Evolutionary conservation across 2,329 filamentous ascomycete species (phyloP), one percentile per base, ranked within the genome.

Genomic region (Verticillium albo-atrum): DNA sequence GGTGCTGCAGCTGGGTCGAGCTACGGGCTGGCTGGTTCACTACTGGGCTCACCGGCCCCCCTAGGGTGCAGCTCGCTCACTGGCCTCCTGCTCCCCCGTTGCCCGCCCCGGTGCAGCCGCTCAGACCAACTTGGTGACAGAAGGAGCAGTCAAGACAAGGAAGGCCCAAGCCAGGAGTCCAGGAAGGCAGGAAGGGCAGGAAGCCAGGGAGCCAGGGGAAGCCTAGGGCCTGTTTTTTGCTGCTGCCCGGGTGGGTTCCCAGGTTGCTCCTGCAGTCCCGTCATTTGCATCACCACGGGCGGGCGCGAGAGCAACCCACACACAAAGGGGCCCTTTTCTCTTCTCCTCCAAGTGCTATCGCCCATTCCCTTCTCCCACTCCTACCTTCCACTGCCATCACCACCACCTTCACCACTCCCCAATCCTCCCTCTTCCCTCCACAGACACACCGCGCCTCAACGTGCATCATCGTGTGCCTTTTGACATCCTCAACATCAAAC

Each of bases 391-490:
- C 42, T 12, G 20, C 37, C 23, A n/a, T 20, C 55, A 55, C 35
- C 20, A 27, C 17, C 37, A 32, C 35, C 26, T 23, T 34, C 51
- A 54, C n/a, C 20, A n/a, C n/a, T 50, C 42, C 25, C 42, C 20
- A 12, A 25, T n/a, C 42, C 42, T 53, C 28, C 30, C 52, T 30
- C 17, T 51, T 23, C 50, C 30, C 42, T 28, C 54, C 54, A 56
- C 30, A 20, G n/a, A 50, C 23, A 20, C 42, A 26, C 57, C 32
- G 42, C 42, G 25, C 56, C 20, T 10, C n/a, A 23, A 42, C 42
- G 47, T 42, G 23, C 58, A 61, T 59, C 59, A 37, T 56, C 57
- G 32, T 42, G 55, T 55, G 34, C 57, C 55, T 60, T 62, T 55
- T 62, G 62, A 55, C 60, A 35, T 50, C 53, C 25, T 52, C 50